Evolutionary conservation across 352 stramenopile genomes (phyloP).

Genomic region (Phytophthora boehmeriae): DNA sequence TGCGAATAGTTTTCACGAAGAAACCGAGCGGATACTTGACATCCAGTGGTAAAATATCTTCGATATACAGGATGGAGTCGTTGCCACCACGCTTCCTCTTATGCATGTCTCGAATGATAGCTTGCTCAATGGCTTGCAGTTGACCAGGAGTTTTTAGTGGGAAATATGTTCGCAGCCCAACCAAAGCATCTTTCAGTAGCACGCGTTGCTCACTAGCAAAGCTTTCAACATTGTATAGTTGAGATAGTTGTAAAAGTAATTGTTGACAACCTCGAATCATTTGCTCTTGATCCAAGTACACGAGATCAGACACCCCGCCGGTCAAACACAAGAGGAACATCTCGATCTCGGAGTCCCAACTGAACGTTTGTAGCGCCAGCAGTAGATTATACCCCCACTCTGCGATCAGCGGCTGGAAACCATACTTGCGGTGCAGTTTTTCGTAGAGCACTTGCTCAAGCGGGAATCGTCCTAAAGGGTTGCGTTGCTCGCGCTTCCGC

Average conservation of each 20-base stretch:
- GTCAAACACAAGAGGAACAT: slow-evolving; percentile 80
- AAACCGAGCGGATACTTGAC: slow-evolving; percentile 62
- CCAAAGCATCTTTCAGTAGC: slow-evolving; percentile 74
- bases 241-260: slow-evolving; percentile 51
- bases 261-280: slow-evolving; percentile 62
- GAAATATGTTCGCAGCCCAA: slow-evolving; percentile 79
- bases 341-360: slow-evolving; percentile 82
- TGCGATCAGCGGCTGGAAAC: slow-evolving; percentile 80
- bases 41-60: slow-evolving; percentile 64
- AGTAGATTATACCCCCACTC: slow-evolving; percentile 91
- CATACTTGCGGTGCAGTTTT: slow-evolving; percentile 80
- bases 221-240: slow-evolving; percentile 61
- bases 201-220: slow-evolving; percentile 60
- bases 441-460: slow-evolving; percentile 80
- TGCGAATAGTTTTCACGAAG: slow-evolving; percentile 80
- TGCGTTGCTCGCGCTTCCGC: slow-evolving; percentile 65
- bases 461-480: slow-evolving; percentile 43
- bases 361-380: slow-evolving; percentile 62
- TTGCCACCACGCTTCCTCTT: slow-evolving; percentile 75
- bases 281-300: slow-evolving; percentile 76
- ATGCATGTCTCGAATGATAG: slow-evolving; percentile 81
- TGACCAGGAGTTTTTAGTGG: slow-evolving; percentile 76
- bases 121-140: slow-evolving; percentile 75
- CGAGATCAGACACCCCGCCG: slow-evolving; percentile 64
- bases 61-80: slow-evolving; percentile 76